Base-by-base conservation (phyloP, 306 rosid genomes). In the Gleditsia sinensis region DNA sequence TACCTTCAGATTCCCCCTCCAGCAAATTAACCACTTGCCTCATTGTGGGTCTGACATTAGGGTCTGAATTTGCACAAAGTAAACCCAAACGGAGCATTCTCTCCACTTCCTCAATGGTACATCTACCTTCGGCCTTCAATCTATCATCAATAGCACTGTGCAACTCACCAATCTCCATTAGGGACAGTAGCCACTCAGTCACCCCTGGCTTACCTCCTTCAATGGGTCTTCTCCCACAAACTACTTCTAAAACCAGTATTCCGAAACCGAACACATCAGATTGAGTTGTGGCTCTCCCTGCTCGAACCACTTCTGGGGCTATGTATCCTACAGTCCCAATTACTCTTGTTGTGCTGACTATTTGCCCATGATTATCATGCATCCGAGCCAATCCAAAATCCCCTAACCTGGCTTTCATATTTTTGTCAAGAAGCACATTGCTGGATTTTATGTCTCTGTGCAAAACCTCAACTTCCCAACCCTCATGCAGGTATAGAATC, bases 381-480 rank as follows among this genome's bases (percentile, higher is more conserved):
- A 85, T 60, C 20, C 78, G 70, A 36, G 85, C 91, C 53, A 83
- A 60, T 10, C 87, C 78, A 7, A 85, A 85, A 62, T 79, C 87
- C 72, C 85, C 88, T 4, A 83, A 63, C 58, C 83, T 72, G 1
- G 86, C 86, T 53, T 76, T 88, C 85, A 81, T 80, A 57, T 89
- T 86, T 59, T 74, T 84, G 62, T 86, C 89, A 8, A 83, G 79
- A 10, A 89, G 58, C 62, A 88, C 85, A 74, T 88, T 82, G 78
- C 74, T 74, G 17, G 87, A 68, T 62, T 86, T 89, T n/a, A 86
- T 71, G 66, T 84, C 85, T 75, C 89, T 78, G 45, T 86, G 89
- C 53, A 88, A 65, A 45, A 89, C 86, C 70, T 82, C 39, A 49
- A 75, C 69, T 59, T 88, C 91, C 87, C 89, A 88, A 39, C 83